phyloP scores from a whole-genome alignment of 2,329 filamentous ascomycete genomes.

The Curvularia hawaiiensis region DNA sequence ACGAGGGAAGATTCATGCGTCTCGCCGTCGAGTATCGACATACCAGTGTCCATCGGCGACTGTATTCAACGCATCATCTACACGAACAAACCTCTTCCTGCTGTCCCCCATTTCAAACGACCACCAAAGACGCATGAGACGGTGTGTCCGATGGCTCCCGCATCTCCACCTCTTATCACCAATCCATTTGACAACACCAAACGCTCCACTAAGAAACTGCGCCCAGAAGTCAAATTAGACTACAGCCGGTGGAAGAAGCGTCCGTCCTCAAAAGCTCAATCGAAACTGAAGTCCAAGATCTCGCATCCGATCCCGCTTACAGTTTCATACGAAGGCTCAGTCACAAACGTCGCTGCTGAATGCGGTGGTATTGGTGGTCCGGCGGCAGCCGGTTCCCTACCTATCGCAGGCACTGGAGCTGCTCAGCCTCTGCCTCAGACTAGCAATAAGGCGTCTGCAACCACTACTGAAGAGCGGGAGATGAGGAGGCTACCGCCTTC shows the following conservation, averaged over 20 bases:
- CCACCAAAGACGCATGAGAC: background rate
- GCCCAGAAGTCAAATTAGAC: background rate
- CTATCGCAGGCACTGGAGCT: conserved; percentile 6
- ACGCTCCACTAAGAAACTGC: background rate
- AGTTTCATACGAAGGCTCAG: conserved; percentile 1
- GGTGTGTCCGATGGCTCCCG: background rate
- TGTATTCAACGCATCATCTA: conserved; percentile 7
- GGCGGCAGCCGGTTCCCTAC: conserved; percentile 14
- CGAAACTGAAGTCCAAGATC: conserved; percentile 30
- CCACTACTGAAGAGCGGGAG: background rate
- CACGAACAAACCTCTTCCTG: conserved; percentile 25
- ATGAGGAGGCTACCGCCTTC: background rate
- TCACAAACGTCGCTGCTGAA: conserved; percentile 21
- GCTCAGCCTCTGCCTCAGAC: background rate
- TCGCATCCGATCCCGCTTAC: conserved; percentile 26
- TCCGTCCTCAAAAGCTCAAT: conserved; percentile 6
- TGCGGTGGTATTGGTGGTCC: conserved; percentile 24
- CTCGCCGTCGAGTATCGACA: conserved; percentile 17
- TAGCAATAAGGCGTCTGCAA: background rate
- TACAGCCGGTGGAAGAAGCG: conserved; percentile 13
- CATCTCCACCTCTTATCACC: background rate
- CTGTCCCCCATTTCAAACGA: conserved; percentile 7
- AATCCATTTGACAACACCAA: background rate
- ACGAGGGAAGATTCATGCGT: conserved; percentile 8
- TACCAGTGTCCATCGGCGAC: conserved; percentile 14